A percentile compares a stretch with the other conserved stretches of the same genome.
Conservation (phyloP, 495 filamentous ascomycete genomes). For the Xylaria grammica region DNA sequence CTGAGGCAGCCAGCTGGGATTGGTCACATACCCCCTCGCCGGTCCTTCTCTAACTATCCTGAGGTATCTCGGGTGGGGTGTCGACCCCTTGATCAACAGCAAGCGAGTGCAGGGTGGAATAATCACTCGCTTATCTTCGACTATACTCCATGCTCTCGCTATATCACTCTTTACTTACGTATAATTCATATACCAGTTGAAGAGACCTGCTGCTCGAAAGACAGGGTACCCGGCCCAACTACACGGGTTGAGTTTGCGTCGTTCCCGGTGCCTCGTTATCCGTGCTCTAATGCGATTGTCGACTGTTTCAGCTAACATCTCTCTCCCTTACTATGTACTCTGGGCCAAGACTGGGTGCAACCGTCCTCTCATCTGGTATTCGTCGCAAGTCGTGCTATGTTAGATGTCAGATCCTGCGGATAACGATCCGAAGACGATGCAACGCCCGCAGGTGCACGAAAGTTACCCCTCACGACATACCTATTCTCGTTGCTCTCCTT, state of each 20-base stretch:
- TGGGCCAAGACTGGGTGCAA: conserved; percentile 1
- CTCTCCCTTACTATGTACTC: background rate
- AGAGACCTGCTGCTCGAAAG: background rate
- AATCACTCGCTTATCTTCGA: conserved; percentile 10
- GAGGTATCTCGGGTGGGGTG: background rate
- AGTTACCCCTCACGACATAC: background rate
- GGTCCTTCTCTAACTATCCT: background rate
- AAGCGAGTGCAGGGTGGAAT: background rate
- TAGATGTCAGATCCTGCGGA: conserved; percentile 15
- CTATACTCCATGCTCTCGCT: background rate
- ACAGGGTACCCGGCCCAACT: background rate
- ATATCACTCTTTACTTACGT: background rate
- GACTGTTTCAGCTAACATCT: conserved; percentile 7
- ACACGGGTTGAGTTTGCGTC: conserved; percentile 3
- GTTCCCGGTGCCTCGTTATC: background rate
- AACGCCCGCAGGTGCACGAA: background rate
- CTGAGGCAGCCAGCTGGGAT: background rate
- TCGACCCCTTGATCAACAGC: conserved; percentile 5
- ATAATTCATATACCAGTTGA: background rate
- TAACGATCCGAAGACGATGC: background rate
- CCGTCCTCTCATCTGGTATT: conserved; percentile 7
- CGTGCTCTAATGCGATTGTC: conserved; percentile 11
- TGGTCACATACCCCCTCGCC: background rate
- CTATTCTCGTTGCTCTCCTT: background rate
- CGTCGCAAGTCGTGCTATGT: conserved; percentile 17